Percentiles rank a stretch among this genome's conserved stretches.
These are phyloP conservation scores for Chrysopogon serrulatus DNA, from an alignment of 176 grass and related monocot species.

Conservation along the genomic window DNA sequence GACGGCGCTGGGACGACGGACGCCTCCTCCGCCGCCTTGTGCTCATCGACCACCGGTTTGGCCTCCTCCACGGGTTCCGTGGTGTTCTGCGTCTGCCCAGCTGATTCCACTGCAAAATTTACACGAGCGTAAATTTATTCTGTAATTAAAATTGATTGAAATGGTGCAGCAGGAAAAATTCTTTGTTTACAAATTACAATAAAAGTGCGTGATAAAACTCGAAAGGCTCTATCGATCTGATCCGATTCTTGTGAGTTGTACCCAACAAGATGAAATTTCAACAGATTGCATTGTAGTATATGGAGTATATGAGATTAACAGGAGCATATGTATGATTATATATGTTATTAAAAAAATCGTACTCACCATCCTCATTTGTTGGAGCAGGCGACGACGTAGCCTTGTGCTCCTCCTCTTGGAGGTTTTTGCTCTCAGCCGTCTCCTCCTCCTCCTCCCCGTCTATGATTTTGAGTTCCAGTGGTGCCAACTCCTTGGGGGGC, in stretches of 20 bases:
- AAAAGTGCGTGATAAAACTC: too few species aligned
- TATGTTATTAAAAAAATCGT: background rate
- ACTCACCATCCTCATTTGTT: background rate
- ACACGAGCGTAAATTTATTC: background rate
- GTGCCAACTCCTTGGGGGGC: background rate
- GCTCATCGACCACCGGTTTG: background rate
- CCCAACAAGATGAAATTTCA: background rate
- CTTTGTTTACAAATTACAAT: too few species aligned
- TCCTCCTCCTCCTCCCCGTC: background rate
- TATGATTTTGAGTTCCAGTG: background rate
- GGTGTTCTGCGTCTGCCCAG: conserved; percentile 28
- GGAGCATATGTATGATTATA: background rate
- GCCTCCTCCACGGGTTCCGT: conserved; percentile 38
- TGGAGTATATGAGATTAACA: too few species aligned
- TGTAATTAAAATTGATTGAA: background rate
- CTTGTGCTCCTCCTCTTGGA: background rate
- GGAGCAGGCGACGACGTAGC: background rate
- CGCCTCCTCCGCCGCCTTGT: background rate
- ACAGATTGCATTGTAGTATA: too few species aligned
- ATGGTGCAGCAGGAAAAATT: background rate
- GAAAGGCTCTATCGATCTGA: background rate
- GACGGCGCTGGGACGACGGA: background rate
- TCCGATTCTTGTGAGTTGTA: background rate
- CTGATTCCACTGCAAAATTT: conserved; percentile 21
- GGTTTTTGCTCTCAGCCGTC: background rate